Evolutionary conservation across 306 rosid genomes (phyloP).

Genomic region (Cucumis sativus): Cucumber_9930_V3 NC_026658.2:13629001-13629500

Average conservation of each 20-base stretch:
- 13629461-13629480: constrained; percentile 50
- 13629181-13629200: constrained; percentile 50
- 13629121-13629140: not conserved
- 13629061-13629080: not conserved
- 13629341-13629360: not conserved
- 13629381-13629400: not conserved
- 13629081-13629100: not conserved
- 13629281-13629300: constrained; percentile 51
- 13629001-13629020: too few relatives aligned
- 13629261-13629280: constrained; percentile 66
- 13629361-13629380: not conserved
- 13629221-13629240: constrained; percentile 62
- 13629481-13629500: constrained; percentile 80
- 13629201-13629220: constrained; percentile 80
- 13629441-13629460: constrained; percentile 69
- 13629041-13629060: not conserved
- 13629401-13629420: constrained; percentile 37
- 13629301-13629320: constrained; percentile 70
- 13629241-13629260: constrained; percentile 67
- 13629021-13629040: not conserved
- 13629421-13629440: constrained; percentile 87
- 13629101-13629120: not conserved
- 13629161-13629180: constrained; percentile 89
- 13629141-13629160: constrained; percentile 94
- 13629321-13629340: not conserved